Evolutionary conservation across 139 green algal genomes (phyloP).

Genomic region (Tetradesmus lagerheimii): DNA sequence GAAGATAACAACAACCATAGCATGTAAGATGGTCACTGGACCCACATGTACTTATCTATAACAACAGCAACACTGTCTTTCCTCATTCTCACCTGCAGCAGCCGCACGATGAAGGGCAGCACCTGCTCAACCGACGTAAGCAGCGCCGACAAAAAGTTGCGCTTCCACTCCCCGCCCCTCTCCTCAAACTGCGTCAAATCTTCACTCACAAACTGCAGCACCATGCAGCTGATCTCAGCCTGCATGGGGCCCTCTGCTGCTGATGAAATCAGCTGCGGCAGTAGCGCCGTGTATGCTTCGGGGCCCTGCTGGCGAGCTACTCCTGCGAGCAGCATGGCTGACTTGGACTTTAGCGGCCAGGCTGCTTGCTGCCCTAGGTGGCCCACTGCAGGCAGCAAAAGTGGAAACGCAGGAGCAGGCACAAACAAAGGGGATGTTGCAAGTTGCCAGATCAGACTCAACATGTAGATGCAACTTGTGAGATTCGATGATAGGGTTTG

Average conservation of each 20-base stretch:
- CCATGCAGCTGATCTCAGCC: constrained; percentile 74
- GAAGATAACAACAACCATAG: too few species aligned
- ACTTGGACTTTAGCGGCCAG: constrained; percentile 78
- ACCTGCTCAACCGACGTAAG: constrained; percentile 61
- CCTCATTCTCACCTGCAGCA: constrained; percentile 34
- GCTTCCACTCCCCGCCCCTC: constrained; percentile 62
- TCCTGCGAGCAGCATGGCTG: constrained; percentile 78
- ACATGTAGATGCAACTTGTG: too few species aligned
- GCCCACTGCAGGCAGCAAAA: constrained; percentile 54
- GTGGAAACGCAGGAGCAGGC: too few species aligned
- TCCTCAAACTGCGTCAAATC: constrained; percentile 80
- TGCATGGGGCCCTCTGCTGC: constrained; percentile 62
- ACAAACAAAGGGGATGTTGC: too few species aligned
- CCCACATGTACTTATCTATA: too few species aligned
- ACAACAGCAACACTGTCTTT: too few species aligned
- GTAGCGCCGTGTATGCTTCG: constrained; percentile 61
- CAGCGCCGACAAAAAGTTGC: constrained; percentile 71
- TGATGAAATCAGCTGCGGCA: constrained; percentile 75
- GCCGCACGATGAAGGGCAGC: constrained; percentile 76
- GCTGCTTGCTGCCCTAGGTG: constrained; percentile 44
- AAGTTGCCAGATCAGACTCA: too few species aligned
- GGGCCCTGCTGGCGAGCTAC: constrained; percentile 77
- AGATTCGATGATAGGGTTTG: too few species aligned
- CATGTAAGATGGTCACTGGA: too few species aligned
- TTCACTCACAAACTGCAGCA: constrained; percentile 82